Evolutionary conservation across 208 protist species (phyloP).

Genomic region (Porcisia deanei): DNA sequence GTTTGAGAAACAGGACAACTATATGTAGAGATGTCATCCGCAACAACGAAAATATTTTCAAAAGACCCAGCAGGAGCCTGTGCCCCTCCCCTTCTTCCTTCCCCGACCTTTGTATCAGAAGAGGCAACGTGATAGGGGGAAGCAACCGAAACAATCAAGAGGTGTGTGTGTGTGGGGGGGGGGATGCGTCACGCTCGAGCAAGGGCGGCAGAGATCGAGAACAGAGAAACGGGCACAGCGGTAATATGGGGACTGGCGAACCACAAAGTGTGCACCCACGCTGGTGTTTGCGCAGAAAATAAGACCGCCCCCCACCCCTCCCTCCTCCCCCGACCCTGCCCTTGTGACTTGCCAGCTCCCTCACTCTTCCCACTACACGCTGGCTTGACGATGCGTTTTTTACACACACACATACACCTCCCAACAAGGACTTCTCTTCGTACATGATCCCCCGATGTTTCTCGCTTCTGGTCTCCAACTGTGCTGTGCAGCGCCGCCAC

Average conservation of each 20-base stretch:
- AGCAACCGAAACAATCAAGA: background rate
- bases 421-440: background rate
- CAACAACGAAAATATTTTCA: background rate
- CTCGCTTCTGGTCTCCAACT: too few relatives aligned
- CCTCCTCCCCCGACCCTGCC: background rate
- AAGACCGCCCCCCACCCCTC: background rate
- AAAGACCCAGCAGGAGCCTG: slow-evolving; percentile 4
- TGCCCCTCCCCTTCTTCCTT: background rate
- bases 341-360: background rate
- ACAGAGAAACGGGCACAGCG: background rate
- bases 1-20: slow-evolving; percentile 17
- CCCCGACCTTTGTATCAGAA: background rate
- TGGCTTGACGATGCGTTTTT: too few relatives aligned
- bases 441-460: background rate
- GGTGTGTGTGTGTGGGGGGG: background rate
- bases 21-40: background rate
- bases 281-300: background rate
- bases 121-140: background rate
- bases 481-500: background rate
- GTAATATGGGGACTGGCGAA: background rate
- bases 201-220: background rate
- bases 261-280: background rate
- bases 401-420: background rate
- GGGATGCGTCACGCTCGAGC: background rate
- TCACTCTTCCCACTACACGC: background rate